These are phyloP conservation scores for Termitomyces sp. DNA, from an alignment of 768 basidiomycete genomes.

Conservation along the genomic window DNA sequence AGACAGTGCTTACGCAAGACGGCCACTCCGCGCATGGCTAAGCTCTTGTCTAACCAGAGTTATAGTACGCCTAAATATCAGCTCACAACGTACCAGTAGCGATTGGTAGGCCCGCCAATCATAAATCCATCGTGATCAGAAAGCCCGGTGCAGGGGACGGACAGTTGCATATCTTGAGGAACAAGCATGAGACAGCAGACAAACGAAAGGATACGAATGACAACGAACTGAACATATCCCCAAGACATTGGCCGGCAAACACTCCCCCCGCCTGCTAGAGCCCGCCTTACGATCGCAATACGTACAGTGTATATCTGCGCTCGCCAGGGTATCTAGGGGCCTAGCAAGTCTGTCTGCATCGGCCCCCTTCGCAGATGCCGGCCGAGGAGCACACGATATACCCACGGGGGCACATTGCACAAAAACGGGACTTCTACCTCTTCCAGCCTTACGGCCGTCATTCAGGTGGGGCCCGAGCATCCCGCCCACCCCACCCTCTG, in stretches of 20 bases:
- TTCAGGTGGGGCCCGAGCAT: slow-evolving; percentile 1
- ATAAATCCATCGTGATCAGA: too few relatives aligned
- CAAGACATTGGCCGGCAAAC: not conserved
- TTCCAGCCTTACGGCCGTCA: slow-evolving; percentile 1
- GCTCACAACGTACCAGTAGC: not conserved
- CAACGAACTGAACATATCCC: not conserved
- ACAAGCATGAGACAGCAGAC: not conserved
- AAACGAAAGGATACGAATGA: not conserved
- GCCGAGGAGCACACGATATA: not conserved
- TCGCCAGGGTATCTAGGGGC: slow-evolving; percentile 5
- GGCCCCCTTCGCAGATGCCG: slow-evolving; percentile 4
- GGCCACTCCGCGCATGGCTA: not conserved
- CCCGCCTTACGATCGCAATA: slow-evolving; percentile 1
- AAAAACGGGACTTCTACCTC: not conserved
- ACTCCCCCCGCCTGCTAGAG: not conserved
- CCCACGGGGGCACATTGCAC: not conserved
- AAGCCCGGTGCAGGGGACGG: not conserved
- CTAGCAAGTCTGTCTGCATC: slow-evolving; percentile 1
- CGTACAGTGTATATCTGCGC: not conserved
- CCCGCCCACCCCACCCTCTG: slow-evolving; percentile 5
- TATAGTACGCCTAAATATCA: not conserved
- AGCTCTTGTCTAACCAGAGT: not conserved
- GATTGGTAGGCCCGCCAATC: not conserved
- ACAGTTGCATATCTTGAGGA: not conserved
- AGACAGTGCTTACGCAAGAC: not conserved